Conservation (phyloP, 1,284 basidiomycete species). For the Meira nashicola region DNA sequence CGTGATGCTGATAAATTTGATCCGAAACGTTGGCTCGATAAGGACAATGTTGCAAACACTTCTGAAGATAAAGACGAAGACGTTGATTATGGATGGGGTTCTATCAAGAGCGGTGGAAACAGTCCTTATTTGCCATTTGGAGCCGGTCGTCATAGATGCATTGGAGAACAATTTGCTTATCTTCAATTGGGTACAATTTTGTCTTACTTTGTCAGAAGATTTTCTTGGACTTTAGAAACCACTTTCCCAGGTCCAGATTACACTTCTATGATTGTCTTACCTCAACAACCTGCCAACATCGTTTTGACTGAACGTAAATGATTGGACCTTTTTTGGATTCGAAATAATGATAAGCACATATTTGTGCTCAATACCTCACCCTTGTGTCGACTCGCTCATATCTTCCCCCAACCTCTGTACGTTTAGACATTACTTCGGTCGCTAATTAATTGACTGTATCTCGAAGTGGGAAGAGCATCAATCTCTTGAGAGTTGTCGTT, state of each 20-base stretch:
- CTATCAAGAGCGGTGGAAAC: constrained; percentile 57
- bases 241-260: constrained; percentile 80
- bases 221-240: constrained; percentile 67
- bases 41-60: constrained; percentile 46
- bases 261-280: constrained; percentile 69
- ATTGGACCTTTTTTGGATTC: neutral
- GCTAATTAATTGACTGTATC: too few species aligned
- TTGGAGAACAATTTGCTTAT: constrained; percentile 96
- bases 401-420: too few species aligned
- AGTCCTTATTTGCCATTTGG: constrained; percentile 85
- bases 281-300: constrained; percentile 59
- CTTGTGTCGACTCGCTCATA: too few species aligned
- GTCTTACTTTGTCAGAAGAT: constrained; percentile 69
- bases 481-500: too few species aligned
- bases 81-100: constrained; percentile 92
- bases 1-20: constrained; percentile 61
- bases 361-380: too few species aligned
- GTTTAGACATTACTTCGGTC: too few species aligned
- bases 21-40: constrained; percentile 71
- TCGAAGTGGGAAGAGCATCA: too few species aligned
- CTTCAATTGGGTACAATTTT: constrained; percentile 84
- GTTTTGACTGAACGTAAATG: constrained; percentile 24
- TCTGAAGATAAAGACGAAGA: constrained; percentile 70
- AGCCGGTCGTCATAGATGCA: constrained; percentile 81
- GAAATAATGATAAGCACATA: too few species aligned